phyloP scores from a whole-genome alignment of 441 rosid genomes.

The Adansonia rubrostipa region DNA sequence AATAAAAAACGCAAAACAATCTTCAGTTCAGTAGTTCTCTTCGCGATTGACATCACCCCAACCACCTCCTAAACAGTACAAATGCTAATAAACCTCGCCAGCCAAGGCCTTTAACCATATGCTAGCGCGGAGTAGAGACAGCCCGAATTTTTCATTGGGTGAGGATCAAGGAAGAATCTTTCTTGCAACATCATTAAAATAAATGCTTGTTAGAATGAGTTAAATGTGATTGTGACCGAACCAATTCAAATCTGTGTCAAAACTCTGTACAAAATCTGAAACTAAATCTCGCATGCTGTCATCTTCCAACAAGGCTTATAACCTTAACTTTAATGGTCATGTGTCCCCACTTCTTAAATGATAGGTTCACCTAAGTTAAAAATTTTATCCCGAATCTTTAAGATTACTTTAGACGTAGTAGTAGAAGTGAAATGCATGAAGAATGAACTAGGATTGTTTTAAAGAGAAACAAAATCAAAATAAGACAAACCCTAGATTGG shows the following conservation, averaged over 20 bases:
- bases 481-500: background rate
- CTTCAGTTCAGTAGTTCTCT: no score
- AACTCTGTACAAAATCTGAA: background rate
- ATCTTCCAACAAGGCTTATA: background rate
- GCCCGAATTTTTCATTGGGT: background rate
- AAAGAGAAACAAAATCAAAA: background rate
- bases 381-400: background rate
- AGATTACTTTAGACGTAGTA: background rate
- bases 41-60: no score
- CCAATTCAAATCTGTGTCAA: background rate
- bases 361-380: background rate
- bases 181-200: background rate
- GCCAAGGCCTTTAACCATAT: no score
- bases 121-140: background rate
- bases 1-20: no score
- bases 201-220: background rate
- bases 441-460: no score
- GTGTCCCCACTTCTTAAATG: background rate
- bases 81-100: no score
- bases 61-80: no score
- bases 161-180: background rate
- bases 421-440: background rate
- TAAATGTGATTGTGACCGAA: background rate
- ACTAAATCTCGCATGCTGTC: background rate
- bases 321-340: background rate